Conservation (phyloP, 2,329 filamentous ascomycete genomes). For the Hymenoscyphus linearis region DNA sequence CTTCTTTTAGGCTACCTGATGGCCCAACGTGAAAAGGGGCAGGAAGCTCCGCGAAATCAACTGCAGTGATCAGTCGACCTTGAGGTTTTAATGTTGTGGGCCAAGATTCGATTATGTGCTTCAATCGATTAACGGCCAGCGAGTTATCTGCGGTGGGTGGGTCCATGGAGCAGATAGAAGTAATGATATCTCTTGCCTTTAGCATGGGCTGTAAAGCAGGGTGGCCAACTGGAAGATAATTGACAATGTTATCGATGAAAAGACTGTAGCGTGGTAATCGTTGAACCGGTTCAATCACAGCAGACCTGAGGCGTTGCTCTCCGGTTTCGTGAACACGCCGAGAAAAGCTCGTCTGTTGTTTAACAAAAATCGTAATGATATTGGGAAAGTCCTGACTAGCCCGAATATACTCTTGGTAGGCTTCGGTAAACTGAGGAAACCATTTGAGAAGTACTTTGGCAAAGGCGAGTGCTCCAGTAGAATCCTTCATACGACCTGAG, state of each 20-base stretch:
- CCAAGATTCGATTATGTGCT: slow-evolving; percentile 74
- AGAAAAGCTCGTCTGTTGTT: slow-evolving; percentile 76
- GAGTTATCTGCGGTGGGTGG: slow-evolving; percentile 65
- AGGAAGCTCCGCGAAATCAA: slow-evolving; percentile 71
- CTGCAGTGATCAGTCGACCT: slow-evolving; percentile 74
- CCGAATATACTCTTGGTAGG: slow-evolving; percentile 89
- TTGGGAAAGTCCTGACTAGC: slow-evolving; percentile 83
- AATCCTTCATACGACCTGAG: slow-evolving; percentile 54
- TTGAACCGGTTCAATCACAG: slow-evolving; percentile 94
- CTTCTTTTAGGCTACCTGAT: slow-evolving; percentile 40
- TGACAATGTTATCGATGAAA: slow-evolving; percentile 91
- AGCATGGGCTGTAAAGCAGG: slow-evolving; percentile 78
- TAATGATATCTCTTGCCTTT: slow-evolving; percentile 87
- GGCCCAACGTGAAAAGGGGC: slow-evolving; percentile 57
- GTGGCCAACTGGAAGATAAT: slow-evolving; percentile 78
- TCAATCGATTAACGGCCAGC: slow-evolving; percentile 67
- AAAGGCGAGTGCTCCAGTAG: slow-evolving; percentile 71
- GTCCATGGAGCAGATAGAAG: slow-evolving; percentile 94
- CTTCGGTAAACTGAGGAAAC: slow-evolving; percentile 88
- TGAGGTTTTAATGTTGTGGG: slow-evolving; percentile 64
- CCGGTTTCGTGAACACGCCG: slow-evolving; percentile 75
- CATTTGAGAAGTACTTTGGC: slow-evolving; percentile 80
- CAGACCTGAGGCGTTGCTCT: slow-evolving; percentile 84
- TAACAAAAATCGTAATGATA: slow-evolving; percentile 72
- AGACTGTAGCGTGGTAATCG: slow-evolving; percentile 89